Evolutionary conservation across 1,139 yeast species (phyloP).

Genomic region (Suhomyces anneliseae): DNA sequence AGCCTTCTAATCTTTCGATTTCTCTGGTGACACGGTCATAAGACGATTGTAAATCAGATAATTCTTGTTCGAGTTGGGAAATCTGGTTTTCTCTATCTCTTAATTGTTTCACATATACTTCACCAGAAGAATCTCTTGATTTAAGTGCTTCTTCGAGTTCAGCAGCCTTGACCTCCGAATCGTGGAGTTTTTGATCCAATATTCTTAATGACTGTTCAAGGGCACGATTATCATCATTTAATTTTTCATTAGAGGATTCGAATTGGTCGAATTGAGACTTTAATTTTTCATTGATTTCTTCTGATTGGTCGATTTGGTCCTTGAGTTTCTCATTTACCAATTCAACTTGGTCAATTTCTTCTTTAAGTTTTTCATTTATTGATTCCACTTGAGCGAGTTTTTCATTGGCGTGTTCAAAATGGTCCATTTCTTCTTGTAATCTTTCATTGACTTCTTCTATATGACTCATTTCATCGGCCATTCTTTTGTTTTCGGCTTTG

Average conservation of each 20-base stretch:
- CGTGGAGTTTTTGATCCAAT: neutral
- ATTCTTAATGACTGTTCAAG: neutral
- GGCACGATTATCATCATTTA: neutral
- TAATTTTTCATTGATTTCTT: neutral
- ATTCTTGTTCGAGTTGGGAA: neutral
- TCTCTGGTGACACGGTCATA: neutral
- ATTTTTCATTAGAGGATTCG: neutral
- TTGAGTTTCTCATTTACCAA: slow-evolving; percentile 9
- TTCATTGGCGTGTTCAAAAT: slow-evolving; percentile 7
- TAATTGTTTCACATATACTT: neutral
- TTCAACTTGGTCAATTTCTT: slow-evolving; percentile 12
- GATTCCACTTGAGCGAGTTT: slow-evolving; percentile 3
- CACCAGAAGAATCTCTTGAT: neutral
- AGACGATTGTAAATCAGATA: neutral
- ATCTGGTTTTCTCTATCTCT: neutral
- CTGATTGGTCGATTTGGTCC: slow-evolving; percentile 4
- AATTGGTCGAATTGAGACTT: slow-evolving; percentile 2
- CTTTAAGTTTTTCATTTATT: slow-evolving; percentile 8
- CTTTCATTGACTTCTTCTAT: slow-evolving; percentile 11
- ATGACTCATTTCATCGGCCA: neutral
- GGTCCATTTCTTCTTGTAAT: slow-evolving; percentile 11
- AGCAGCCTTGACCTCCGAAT: neutral
- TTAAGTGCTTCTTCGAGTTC: slow-evolving; percentile 1
- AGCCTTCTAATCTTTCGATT: slow-evolving; percentile 3
- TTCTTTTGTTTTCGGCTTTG: neutral